Evolutionary conservation across 2,329 filamentous ascomycete genomes (phyloP).

Genomic region (Neonectria ditissima): DNA sequence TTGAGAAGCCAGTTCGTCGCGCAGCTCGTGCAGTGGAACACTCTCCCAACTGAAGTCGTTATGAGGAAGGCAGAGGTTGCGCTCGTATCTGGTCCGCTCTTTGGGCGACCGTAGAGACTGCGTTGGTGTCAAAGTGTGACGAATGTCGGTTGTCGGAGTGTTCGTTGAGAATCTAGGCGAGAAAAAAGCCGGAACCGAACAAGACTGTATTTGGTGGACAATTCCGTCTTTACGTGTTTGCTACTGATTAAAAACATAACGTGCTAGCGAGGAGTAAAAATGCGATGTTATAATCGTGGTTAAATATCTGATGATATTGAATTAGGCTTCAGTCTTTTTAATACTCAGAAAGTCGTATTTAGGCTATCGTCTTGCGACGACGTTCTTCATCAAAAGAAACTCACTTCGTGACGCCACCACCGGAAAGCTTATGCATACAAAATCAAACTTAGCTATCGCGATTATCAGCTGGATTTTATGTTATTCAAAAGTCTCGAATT

Average conservation of each 20-base stretch:
- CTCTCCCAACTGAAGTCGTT: too few species aligned
- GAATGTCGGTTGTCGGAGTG: too few species aligned
- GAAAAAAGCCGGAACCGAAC: too few species aligned
- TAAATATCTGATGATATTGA: too few species aligned
- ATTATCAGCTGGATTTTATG: slow-evolving; percentile 17
- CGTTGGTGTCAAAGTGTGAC: background rate
- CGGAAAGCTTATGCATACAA: background rate
- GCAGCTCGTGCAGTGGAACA: slow-evolving; percentile 40
- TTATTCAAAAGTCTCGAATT: slow-evolving; percentile 23
- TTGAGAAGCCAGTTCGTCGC: slow-evolving; percentile 39
- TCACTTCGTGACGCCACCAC: slow-evolving; percentile 25
- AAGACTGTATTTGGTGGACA: slow-evolving; percentile 14
- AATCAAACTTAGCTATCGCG: slow-evolving; percentile 4
- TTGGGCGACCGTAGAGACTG: slow-evolving; percentile 14
- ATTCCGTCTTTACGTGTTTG: slow-evolving; percentile 29
- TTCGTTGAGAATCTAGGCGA: background rate
- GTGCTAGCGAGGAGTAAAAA: slow-evolving; percentile 39
- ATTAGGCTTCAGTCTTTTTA: too few species aligned
- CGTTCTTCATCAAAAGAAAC: slow-evolving; percentile 29
- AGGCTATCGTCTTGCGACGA: slow-evolving; percentile 34
- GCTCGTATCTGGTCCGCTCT: background rate
- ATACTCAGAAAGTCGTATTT: too few species aligned
- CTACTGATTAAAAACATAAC: slow-evolving; percentile 38
- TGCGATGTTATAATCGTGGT: slow-evolving; percentile 41
- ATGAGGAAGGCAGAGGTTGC: too few species aligned